Percentiles rank a stretch among this genome's conserved stretches.
phyloP scores from a whole-genome alignment of 179 eudicot genomes.

The Gypsophila paniculata region DNA sequence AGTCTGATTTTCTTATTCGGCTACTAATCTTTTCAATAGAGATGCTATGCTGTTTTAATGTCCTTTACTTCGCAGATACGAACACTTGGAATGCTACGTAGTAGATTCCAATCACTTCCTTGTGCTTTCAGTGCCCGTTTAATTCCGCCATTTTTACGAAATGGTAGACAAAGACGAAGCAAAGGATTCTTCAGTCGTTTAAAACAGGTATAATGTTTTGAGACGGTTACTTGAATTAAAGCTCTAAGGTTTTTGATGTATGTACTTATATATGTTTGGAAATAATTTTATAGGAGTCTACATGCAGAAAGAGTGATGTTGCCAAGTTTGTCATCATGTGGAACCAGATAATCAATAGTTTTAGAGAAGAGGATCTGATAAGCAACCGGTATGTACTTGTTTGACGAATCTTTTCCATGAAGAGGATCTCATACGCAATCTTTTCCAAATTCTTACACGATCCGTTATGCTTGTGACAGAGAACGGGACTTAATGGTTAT shows the following conservation, averaged over 20 bases:
- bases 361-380: slow-evolving; percentile 90
- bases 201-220: slow-evolving; percentile 44
- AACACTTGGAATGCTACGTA: slow-evolving; percentile 86
- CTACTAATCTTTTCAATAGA: slow-evolving; percentile 1
- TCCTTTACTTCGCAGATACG: slow-evolving; percentile 53
- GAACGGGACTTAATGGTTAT: slow-evolving; percentile 92
- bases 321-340: slow-evolving; percentile 74
- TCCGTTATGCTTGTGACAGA: slow-evolving; percentile 40
- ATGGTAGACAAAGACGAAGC: slow-evolving; percentile 31
- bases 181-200: slow-evolving; percentile 41
- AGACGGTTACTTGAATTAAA: slow-evolving; percentile 11
- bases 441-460: slow-evolving; percentile 14
- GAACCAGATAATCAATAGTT: slow-evolving; percentile 85
- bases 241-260: slow-evolving; percentile 5
- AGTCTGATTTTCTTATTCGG: slow-evolving; percentile 17
- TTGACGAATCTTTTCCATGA: slow-evolving; percentile 1
- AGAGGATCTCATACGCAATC: too few species aligned
- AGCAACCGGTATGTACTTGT: slow-evolving; percentile 61
- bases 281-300: slow-evolving; percentile 43
- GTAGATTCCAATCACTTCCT: slow-evolving; percentile 79
- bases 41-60: slow-evolving; percentile 24
- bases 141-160: slow-evolving; percentile 48
- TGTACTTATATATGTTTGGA: slow-evolving; percentile 7
- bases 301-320: slow-evolving; percentile 43
- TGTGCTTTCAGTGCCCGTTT: slow-evolving; percentile 63